A percentile compares a stretch with the other conserved stretches of the same genome.
Conservation (phyloP, 148 eudicot species). For the Vaccinium darrowii region DNA sequence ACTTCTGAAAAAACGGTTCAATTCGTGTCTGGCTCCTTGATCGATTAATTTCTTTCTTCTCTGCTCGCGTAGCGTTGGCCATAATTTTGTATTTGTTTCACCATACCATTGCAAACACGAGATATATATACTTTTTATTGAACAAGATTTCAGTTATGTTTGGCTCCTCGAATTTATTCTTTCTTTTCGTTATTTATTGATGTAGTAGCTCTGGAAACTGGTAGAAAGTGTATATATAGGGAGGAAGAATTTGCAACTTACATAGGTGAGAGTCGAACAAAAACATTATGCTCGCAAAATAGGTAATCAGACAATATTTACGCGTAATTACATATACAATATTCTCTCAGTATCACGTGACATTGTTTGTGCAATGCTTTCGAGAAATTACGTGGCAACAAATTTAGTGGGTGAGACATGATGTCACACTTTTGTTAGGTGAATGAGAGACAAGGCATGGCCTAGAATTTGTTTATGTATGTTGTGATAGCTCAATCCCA, state of each 20-base stretch:
- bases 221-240: not conserved
- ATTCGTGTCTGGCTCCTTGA: not conserved
- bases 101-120: too few species aligned
- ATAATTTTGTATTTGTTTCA: too few species aligned
- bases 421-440: not conserved
- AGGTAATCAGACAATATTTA: too few species aligned
- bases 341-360: too few species aligned
- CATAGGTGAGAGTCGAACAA: too few species aligned
- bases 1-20: conserved; percentile 21
- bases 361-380: not conserved
- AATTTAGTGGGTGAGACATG: not conserved
- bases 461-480: not conserved
- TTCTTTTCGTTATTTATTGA: too few species aligned
- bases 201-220: not conserved
- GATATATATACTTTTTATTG: too few species aligned
- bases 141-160: too few species aligned
- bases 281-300: too few species aligned
- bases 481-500: not conserved
- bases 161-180: too few species aligned
- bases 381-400: not conserved
- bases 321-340: too few species aligned
- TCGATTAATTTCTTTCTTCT: not conserved
- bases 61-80: too few species aligned
- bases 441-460: not conserved
- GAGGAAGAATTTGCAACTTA: not conserved